A percentile compares a stretch with the other conserved stretches of the same genome.
phyloP scores from a whole-genome alignment of 768 basidiomycete species.

The Pleurotus pulmonarius region DNA sequence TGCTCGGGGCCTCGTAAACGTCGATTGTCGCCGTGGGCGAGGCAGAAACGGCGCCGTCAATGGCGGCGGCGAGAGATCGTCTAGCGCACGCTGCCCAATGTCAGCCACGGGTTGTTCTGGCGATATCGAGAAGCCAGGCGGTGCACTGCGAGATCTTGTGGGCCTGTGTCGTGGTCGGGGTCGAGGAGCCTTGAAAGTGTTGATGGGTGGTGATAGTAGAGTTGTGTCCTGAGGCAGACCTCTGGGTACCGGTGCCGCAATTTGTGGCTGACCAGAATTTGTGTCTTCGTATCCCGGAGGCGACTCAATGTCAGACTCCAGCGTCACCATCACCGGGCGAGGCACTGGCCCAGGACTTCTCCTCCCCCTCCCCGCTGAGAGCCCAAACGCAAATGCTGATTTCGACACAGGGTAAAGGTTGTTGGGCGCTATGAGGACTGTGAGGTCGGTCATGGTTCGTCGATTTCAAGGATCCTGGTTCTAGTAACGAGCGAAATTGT shows the following conservation, averaged over 20 bases:
- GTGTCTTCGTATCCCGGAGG: background rate
- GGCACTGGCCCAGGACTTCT: constrained; percentile 18
- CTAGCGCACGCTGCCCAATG: background rate
- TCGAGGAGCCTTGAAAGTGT: constrained; percentile 28
- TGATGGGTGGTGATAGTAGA: constrained; percentile 44
- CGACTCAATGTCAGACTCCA: constrained; percentile 12
- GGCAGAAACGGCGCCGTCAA: constrained; percentile 23
- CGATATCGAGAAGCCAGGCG: constrained; percentile 13
- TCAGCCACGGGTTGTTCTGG: constrained; percentile 10
- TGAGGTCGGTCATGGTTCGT: constrained; percentile 43
- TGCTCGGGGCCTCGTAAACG: constrained; percentile 22
- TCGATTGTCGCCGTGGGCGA: background rate
- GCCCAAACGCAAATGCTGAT: constrained; percentile 27
- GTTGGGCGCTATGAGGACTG: constrained; percentile 46
- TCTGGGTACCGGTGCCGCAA: constrained; percentile 14
- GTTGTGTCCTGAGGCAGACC: constrained; percentile 23
- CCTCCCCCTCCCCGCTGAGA: constrained; percentile 12
- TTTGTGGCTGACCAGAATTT: constrained; percentile 9
- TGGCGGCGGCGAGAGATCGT: constrained; percentile 5
- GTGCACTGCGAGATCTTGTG: constrained; percentile 46
- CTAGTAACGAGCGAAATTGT: constrained; percentile 3
- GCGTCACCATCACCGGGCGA: constrained; percentile 18
- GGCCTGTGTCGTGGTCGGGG: constrained; percentile 32
- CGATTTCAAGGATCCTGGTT: background rate
- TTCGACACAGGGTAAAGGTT: constrained; percentile 35